Percentiles rank a stretch among this genome's conserved stretches.
Evolutionary conservation across 2,329 filamentous ascomycete genomes (phyloP).

Genomic region (Dendryphion nanum): DNA sequence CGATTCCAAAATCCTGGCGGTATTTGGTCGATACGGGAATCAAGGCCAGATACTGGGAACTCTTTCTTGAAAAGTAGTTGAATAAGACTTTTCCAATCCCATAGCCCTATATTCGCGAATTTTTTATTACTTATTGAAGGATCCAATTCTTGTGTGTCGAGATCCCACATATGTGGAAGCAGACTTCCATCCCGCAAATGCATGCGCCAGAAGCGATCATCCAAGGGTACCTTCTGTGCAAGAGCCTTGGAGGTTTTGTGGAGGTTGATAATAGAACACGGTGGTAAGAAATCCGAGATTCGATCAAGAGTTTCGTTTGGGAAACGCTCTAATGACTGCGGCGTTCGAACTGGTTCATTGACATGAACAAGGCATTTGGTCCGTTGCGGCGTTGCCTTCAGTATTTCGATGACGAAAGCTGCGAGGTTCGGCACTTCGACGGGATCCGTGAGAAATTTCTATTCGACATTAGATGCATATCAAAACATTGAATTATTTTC

Average conservation of each 20-base stretch:
- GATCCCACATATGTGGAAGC: slow-evolving; percentile 25
- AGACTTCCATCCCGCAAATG: slow-evolving; percentile 17
- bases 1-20: slow-evolving; percentile 24
- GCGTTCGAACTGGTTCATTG: too few species aligned
- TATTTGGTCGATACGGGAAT: slow-evolving; percentile 11
- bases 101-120: not conserved
- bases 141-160: slow-evolving; percentile 14
- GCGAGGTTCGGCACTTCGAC: slow-evolving; percentile 9
- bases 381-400: slow-evolving; percentile 9
- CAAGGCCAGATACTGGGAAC: slow-evolving; percentile 1
- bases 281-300: slow-evolving; percentile 15
- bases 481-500: too few species aligned
- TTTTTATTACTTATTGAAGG: not conserved
- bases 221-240: slow-evolving; percentile 15
- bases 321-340: slow-evolving; percentile 12
- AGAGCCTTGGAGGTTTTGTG: slow-evolving; percentile 18
- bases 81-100: not conserved
- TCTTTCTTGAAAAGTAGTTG: not conserved
- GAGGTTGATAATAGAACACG: slow-evolving; percentile 13
- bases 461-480: too few species aligned
- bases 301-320: slow-evolving; percentile 18
- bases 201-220: slow-evolving; percentile 25
- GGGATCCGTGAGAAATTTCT: slow-evolving; percentile 27
- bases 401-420: slow-evolving; percentile 9
- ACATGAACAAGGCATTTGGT: too few species aligned